Percentiles rank a stretch among this genome's conserved stretches.
Evolutionary conservation across 495 filamentous ascomycete species (phyloP).

Genomic region (Penicillium lagena): DNA sequence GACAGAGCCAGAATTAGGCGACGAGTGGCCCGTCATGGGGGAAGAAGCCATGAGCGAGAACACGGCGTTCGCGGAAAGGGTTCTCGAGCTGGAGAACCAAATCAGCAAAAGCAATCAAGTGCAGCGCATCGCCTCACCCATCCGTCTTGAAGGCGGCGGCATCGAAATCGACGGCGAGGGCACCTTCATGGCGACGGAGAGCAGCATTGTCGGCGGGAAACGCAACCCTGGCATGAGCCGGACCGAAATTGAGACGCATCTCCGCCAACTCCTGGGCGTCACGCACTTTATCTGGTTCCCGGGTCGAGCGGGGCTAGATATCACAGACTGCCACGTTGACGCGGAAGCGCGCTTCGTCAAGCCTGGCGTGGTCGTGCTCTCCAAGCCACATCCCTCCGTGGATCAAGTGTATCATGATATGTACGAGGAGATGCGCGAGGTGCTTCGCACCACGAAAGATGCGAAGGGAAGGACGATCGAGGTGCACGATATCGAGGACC

Average conservation of each 20-base stretch:
- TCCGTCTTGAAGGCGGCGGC: conserved; percentile 26
- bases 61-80: conserved; percentile 16
- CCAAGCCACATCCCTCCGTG: conserved; percentile 13
- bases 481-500: conserved; percentile 24
- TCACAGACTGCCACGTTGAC: conserved; percentile 30
- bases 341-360: conserved; percentile 23
- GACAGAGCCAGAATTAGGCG: not conserved
- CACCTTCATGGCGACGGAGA: conserved; percentile 29
- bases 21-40: conserved; percentile 18
- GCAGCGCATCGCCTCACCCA: conserved; percentile 8
- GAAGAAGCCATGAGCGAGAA: conserved; percentile 11
- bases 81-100: conserved; percentile 15
- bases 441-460: conserved; percentile 16
- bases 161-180: conserved; percentile 31
- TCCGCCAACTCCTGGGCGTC: conserved; percentile 18
- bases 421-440: conserved; percentile 20
- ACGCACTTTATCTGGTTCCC: conserved; percentile 29
- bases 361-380: conserved; percentile 28
- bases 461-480: conserved; percentile 19
- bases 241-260: conserved; percentile 15
- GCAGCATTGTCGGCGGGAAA: conserved; percentile 21
- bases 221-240: conserved; percentile 21
- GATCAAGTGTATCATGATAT: conserved; percentile 17
- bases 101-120: conserved; percentile 1
- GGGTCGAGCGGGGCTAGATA: conserved; percentile 22